Percentiles rank a stretch among this genome's conserved stretches.
These are phyloP conservation scores for Pleurostoma richardsiae DNA, from an alignment of 2,329 filamentous ascomycete genomes.

Conservation along the genomic window DNA sequence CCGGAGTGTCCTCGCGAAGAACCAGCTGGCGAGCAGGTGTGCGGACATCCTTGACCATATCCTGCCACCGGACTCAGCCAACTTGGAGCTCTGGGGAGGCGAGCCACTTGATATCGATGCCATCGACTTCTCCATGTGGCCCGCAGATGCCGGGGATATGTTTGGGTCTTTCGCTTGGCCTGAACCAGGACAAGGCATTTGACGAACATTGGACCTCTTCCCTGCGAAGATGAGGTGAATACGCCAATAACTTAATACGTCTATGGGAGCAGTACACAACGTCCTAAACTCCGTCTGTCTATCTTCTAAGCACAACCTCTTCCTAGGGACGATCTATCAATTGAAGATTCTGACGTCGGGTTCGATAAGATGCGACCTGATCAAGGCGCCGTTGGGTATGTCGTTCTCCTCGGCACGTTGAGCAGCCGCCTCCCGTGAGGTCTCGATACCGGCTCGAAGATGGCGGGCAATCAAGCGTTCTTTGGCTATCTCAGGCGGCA, in stretches of 20 bases:
- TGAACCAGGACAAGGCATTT: slow-evolving; percentile 6
- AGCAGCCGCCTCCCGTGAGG: slow-evolving; percentile 14
- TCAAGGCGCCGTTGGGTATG: slow-evolving; percentile 20
- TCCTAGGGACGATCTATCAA: slow-evolving; percentile 2
- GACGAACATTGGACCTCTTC: background rate
- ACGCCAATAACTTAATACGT: no score
- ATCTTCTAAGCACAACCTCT: no score
- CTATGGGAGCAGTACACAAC: no score
- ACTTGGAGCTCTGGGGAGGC: slow-evolving; percentile 6
- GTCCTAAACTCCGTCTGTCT: no score
- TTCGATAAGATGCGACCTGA: slow-evolving; percentile 15
- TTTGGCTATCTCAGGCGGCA: slow-evolving; percentile 12
- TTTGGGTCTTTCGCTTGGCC: slow-evolving; percentile 16
- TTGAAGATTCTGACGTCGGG: slow-evolving; percentile 17
- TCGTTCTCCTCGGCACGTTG: slow-evolving; percentile 20
- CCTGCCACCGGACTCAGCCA: slow-evolving; percentile 8
- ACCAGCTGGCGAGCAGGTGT: slow-evolving; percentile 19
- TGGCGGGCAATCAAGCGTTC: slow-evolving; percentile 17
- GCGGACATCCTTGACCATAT: slow-evolving; percentile 20
- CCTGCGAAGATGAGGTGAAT: no score
- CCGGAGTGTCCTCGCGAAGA: slow-evolving; percentile 13
- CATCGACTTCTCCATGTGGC: slow-evolving; percentile 19
- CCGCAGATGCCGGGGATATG: slow-evolving; percentile 12
- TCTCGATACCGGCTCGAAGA: slow-evolving; percentile 19
- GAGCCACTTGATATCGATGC: slow-evolving; percentile 13